These are phyloP conservation scores for Trichoderma polysporum DNA, from an alignment of 2,329 filamentous ascomycete genomes.

Conservation along the genomic window DNA sequence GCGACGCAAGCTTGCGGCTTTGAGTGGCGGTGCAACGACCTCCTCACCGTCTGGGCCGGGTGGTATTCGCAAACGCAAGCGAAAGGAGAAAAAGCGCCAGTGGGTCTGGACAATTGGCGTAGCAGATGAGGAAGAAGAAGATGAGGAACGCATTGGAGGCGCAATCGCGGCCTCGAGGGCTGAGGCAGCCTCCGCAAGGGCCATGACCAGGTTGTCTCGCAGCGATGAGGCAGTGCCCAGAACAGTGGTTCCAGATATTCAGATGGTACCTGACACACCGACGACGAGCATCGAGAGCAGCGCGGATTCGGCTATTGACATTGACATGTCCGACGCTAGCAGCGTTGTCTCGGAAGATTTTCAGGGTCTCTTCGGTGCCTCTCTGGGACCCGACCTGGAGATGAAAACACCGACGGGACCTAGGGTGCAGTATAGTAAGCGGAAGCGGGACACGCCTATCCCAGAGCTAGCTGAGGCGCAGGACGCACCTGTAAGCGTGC, in stretches of 20 bases:
- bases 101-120: slow-evolving; percentile 67
- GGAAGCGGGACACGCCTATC: slow-evolving; percentile 29
- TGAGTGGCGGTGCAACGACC: slow-evolving; percentile 37
- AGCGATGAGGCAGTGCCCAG: slow-evolving; percentile 1
- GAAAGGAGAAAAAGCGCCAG: slow-evolving; percentile 59
- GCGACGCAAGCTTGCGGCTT: slow-evolving; percentile 55
- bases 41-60: slow-evolving; percentile 38
- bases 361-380: slow-evolving; percentile 28
- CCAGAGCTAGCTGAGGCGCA: slow-evolving; percentile 25
- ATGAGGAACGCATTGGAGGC: slow-evolving; percentile 44
- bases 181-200: slow-evolving; percentile 30
- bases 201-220: slow-evolving; percentile 16
- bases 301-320: slow-evolving; percentile 36
- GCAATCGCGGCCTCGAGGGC: slow-evolving; percentile 43
- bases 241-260: slow-evolving; percentile 2
- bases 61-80: slow-evolving; percentile 53
- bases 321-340: slow-evolving; percentile 52
- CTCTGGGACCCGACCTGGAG: slow-evolving; percentile 35
- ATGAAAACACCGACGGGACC: slow-evolving; percentile 41
- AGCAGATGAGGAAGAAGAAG: slow-evolving; percentile 47
- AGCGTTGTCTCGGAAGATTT: slow-evolving; percentile 39
- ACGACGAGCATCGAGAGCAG: slow-evolving; percentile 44
- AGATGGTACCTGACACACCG: slow-evolving; percentile 33
- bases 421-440: slow-evolving; percentile 13
- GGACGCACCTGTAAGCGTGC: not conserved